Base-by-base conservation (phyloP, 768 basidiomycete genomes). In the Mycena chlorophos region DNA sequence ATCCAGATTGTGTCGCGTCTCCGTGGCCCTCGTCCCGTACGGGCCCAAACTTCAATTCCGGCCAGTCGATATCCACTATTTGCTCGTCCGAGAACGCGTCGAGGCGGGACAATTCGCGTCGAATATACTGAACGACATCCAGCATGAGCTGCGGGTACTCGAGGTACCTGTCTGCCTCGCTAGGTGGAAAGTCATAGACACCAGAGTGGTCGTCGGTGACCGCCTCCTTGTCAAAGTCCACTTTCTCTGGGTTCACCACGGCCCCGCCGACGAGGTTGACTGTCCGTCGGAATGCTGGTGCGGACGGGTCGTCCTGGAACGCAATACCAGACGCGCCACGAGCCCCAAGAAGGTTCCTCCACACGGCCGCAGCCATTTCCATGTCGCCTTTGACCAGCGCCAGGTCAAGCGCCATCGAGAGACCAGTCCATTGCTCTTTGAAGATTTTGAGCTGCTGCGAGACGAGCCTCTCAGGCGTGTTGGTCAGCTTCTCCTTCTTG, bases 271-370 rank as follows among this genome's bases (percentile, higher is more conserved):
- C 81, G n/a, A 88, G 79, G 62, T 90, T 89, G 27, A 90, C 80
- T 0, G 85, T 73, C 5, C 87, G 81, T 30, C 86, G 73, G 72
- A 84, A 89, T 17, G 37, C 65, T 47, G 67, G 45, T 45, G 59
- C 48, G 51, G 55, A 48, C 27, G 60, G 30, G 64, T 52, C 30
- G 62, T 69, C 63, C 3, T 75, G 72, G 53, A 77, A 77, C 2
- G 74, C 75, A 51, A 91, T 86, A 2, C 88, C 89, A 55, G 79
- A 77, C 8, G 89, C 89, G 4, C 93, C 94, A 13, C 92, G 80
- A 1, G 84, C 90, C 6, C 89, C 93, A 37, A 97, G 85, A 31
- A 97, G 65, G 69, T 98, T 97, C 47, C 96, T 78, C 96, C 96
- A 98, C 0, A 97, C 73, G 1, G 91, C 89, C 14, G 77, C 88